These are phyloP conservation scores for Nothophytophthora sp. DNA, from an alignment of 352 stramenopile genomes.

Conservation along the genomic window DNA sequence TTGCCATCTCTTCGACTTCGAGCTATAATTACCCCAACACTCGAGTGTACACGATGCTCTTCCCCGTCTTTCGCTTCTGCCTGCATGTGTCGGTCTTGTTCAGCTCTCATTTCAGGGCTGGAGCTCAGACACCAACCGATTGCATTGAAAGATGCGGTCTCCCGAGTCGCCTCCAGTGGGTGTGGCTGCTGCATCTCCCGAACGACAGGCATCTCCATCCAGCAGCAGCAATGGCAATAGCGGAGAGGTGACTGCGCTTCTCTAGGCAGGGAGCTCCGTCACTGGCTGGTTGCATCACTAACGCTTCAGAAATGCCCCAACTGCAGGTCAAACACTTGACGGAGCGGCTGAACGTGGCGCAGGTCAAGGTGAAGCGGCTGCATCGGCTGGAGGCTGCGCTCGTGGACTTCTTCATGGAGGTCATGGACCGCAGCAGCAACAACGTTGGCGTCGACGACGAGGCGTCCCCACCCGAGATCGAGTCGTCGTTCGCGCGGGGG, in stretches of 20 bases:
- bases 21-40: too few species aligned
- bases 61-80: background rate
- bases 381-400: conserved; percentile 62
- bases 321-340: conserved; percentile 62
- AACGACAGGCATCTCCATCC: conserved; percentile 6
- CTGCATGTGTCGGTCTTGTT: background rate
- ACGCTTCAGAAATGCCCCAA: too few species aligned
- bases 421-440: conserved; percentile 51
- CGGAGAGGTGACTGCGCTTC: conserved; percentile 26
- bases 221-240: conserved; percentile 9
- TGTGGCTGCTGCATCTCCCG: conserved; percentile 4
- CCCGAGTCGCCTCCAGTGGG: conserved; percentile 16
- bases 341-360: conserved; percentile 59
- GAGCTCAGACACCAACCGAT: background rate
- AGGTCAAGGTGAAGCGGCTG: conserved; percentile 69
- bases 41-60: conserved; percentile 20
- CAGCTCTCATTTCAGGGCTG: background rate
- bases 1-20: too few species aligned
- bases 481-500: conserved; percentile 39
- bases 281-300: too few species aligned
- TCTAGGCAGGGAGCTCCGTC: too few species aligned
- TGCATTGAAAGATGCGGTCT: conserved; percentile 6
- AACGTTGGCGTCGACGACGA: background rate
- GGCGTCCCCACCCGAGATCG: conserved; percentile 14
- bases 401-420: conserved; percentile 73